Conservation (phyloP, 2,329 filamentous ascomycete species). For the Aspergillus fumigatiaffinis region DNA sequence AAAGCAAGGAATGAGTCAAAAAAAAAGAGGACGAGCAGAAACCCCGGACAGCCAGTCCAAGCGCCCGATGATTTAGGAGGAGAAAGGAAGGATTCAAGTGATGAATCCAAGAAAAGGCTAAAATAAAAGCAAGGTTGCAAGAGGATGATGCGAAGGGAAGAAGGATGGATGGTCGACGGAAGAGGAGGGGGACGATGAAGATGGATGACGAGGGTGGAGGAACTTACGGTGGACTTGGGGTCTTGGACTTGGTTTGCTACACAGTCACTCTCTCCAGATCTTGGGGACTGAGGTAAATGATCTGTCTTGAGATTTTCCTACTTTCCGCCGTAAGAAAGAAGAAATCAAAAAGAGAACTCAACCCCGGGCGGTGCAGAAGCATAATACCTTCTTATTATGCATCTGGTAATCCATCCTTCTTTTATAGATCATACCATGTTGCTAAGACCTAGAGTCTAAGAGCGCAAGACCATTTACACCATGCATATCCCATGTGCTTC, state of each 20-base stretch:
- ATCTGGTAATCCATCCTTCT: not conserved
- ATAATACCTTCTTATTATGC: not conserved
- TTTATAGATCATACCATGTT: conserved; percentile 1
- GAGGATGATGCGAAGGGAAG: conserved; percentile 1
- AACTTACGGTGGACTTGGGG: not conserved
- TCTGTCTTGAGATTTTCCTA: not conserved
- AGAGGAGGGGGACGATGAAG: conserved; percentile 3
- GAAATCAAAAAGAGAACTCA: not conserved
- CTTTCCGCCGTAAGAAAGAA: conserved; percentile 18
- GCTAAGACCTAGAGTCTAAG: not conserved
- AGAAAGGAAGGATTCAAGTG: not conserved
- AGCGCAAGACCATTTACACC: not conserved
- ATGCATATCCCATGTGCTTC: not conserved
- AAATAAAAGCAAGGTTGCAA: no score
- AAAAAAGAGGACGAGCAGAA: not conserved
- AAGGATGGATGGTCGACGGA: conserved; percentile 8
- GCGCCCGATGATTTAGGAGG: not conserved
- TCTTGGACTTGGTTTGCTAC: no score
- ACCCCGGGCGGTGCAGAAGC: not conserved
- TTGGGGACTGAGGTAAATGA: no score
- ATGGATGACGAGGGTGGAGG: conserved; percentile 6
- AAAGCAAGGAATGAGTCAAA: not conserved
- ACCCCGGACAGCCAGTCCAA: not conserved
- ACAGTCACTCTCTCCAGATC: no score
- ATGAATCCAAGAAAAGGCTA: not conserved